Percentiles rank a stretch among this genome's conserved stretches.
These are phyloP conservation scores for Hydrangea macrophylla DNA, from an alignment of 148 eudicot species.

Conservation along the genomic window DNA sequence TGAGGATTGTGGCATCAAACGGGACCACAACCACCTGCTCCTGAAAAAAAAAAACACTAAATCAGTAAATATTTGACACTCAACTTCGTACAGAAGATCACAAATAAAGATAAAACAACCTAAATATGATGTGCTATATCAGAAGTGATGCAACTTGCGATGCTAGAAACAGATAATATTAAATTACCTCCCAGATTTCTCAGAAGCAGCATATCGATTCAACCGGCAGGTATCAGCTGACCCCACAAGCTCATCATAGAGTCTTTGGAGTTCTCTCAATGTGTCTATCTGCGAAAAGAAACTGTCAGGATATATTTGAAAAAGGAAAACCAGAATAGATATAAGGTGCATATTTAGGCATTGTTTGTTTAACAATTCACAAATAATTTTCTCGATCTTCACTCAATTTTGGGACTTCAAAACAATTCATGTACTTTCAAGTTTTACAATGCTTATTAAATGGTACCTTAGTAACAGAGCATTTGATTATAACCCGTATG, in stretches of 20 bases:
- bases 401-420: not conserved
- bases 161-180: not conserved
- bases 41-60: slow-evolving; percentile 45
- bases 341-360: too few species aligned
- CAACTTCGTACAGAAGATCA: not conserved
- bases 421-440: not conserved
- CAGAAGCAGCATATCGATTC: slow-evolving; percentile 75
- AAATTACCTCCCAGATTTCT: slow-evolving; percentile 66
- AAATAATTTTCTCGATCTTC: not conserved
- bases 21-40: slow-evolving; percentile 88
- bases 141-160: too few species aligned
- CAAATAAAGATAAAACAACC: not conserved
- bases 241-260: slow-evolving; percentile 82
- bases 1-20: slow-evolving; percentile 66
- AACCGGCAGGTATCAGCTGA: slow-evolving; percentile 67
- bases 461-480: not conserved
- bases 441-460: not conserved
- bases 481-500: not conserved
- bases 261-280: slow-evolving; percentile 74
- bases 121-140: not conserved
- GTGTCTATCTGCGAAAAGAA: slow-evolving; percentile 70
- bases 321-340: slow-evolving; percentile 2
- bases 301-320: slow-evolving; percentile 12
- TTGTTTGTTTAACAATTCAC: not conserved
- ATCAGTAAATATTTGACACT: not conserved